Base-by-base conservation (phyloP, 1,284 basidiomycete genomes). In the Malassezia nana region DNA sequence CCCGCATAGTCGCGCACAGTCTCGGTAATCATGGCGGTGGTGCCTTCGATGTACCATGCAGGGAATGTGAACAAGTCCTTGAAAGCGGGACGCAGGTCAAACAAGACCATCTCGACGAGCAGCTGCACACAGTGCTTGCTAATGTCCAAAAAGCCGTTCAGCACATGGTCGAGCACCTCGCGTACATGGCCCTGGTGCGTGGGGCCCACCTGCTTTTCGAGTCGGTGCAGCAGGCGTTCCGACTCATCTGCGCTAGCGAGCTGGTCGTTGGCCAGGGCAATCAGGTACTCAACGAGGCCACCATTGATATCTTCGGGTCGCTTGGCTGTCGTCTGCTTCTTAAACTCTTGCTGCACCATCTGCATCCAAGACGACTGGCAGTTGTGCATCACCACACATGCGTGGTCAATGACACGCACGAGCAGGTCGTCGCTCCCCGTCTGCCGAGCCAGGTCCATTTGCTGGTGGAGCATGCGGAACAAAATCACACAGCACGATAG, bases 221-320 rank as follows among this genome's bases (percentile, higher is more conserved):
- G 78, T 40, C 91, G 84, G 8, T 80, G 82, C 29, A 87, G 83
- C 4, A 98, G 79, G 1, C 84, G 81, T 76, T 98, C 92, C 9
- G 86, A 83, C 69, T 86, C 91, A 74, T 98, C 91, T 9, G 94
- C 94, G 4, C 84, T 87, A 75, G 91, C 92, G 77, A 98, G 84
- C 76, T 95, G 90, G 77, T 98, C 92, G 77, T 98, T 98, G 46
- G 91, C 91, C n/a, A 98, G 82, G 16, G 91, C 91, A 67, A 98
- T 91, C 69, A 86, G 84, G 76, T 98, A 98, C 77, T 96, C 92
- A 56, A 89, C 89, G 50, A 98, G 77, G 1, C 94, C 92, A 13
- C 84, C 84, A 1, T 85, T 81, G 3, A 86, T 81, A 64, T 94
- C 89, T 39, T 95, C 89, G 1, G 89, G 86, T 70, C 86, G 85